Evolutionary conservation across 75 land plant genomes (phyloP), one percentile per base, ranked within the genome.

Genomic region (Pinus taeda): DNA sequence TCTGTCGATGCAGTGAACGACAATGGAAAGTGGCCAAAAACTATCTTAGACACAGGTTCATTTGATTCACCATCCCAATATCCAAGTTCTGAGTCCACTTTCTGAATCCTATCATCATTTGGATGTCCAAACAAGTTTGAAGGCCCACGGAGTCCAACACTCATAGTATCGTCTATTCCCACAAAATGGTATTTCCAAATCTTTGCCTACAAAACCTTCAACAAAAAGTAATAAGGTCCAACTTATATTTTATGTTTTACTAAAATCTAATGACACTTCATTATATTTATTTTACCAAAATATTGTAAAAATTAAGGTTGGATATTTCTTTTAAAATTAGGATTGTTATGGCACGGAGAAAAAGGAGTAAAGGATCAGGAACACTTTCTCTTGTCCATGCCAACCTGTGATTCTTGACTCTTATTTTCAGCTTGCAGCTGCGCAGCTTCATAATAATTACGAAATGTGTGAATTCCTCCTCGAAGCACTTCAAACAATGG

Each of bases 51-150:
- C 3, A 83, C 78, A 14, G 45, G 66, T 4, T 29, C 75, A 0
- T 73, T 49, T 37, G 59, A 30, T 49, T 79, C 20, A 49, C 57
- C 59, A 60, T 89, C 88, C 88, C 91, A 89, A 29, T 57, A 57
- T 15, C 79, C 76, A n/a, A 89, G 86, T 30, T 86, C 79, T 42
- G 42, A n/a, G 22, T 84, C 76, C 36, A 89, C 75, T 39, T 75
- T 60, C 8, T 45, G 59, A 30, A 86, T 80, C 42, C 57, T 60
- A 22, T 71, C 39, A 64, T 84, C 79, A 15, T 79, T 89, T 24
- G 91, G 82, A 78, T 89, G 91, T 49, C 91, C 91, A 84, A 89
- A 86, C 15, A 89, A 57, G 58, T 89, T 89, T 58, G 86, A 83
- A 30, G 91, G 91, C 2, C 91, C 88, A 30, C 91, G 86, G 33